Evolutionary conservation across 108 stramenopile genomes (phyloP).

Genomic region (Pseudonitzschia pungens): DNA sequence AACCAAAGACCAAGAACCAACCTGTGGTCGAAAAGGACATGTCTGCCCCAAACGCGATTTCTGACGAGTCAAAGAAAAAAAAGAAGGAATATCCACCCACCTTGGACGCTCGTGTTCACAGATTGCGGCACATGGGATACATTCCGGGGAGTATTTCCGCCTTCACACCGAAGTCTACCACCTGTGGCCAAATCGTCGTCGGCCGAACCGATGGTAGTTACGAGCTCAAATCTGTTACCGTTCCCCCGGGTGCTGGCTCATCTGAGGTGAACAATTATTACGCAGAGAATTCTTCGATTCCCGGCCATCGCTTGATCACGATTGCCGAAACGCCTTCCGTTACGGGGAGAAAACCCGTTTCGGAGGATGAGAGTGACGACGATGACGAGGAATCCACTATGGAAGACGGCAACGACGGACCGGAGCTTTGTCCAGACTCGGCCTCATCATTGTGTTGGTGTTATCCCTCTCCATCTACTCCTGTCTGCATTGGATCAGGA

Average conservation of each 20-base stretch:
- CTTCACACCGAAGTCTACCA: constrained; percentile 45
- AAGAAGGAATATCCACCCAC: constrained; percentile 11
- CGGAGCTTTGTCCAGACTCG: neutral
- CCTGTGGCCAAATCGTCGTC: constrained; percentile 27
- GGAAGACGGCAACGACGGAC: neutral
- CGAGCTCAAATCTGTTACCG: constrained; percentile 39
- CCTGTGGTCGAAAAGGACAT: neutral
- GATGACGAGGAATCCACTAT: neutral
- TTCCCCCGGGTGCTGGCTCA: neutral
- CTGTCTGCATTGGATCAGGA: constrained; percentile 66
- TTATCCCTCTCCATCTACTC: constrained; percentile 5
- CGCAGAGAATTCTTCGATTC: neutral
- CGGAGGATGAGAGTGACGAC: constrained; percentile 4
- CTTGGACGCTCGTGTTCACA: constrained; percentile 66
- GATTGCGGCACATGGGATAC: constrained; percentile 67
- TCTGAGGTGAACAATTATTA: neutral
- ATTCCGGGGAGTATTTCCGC: constrained; percentile 55
- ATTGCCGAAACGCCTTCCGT: constrained; percentile 53
- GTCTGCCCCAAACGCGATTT: neutral
- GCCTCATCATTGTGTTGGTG: constrained; percentile 9
- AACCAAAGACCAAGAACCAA: neutral
- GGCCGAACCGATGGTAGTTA: constrained; percentile 70
- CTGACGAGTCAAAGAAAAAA: neutral
- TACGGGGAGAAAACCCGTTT: neutral
- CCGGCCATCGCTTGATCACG: constrained; percentile 37